Conservation (phyloP, 768 basidiomycete species). For the Russula sp. region DNA sequence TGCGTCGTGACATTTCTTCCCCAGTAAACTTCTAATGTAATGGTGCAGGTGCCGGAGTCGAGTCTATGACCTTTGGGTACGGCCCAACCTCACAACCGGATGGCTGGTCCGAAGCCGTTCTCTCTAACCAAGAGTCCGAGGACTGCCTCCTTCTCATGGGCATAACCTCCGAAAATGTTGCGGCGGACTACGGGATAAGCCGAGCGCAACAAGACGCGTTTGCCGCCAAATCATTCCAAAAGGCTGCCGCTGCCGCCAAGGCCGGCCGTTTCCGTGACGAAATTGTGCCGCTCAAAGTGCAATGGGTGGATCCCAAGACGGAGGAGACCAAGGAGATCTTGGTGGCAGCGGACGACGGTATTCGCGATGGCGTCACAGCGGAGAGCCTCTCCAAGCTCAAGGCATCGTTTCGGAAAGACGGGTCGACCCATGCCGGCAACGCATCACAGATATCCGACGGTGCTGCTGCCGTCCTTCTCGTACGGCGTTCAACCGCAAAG, state of each 20-base stretch:
- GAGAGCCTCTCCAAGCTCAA: slow-evolving; percentile 78
- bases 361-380: slow-evolving; percentile 78
- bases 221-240: slow-evolving; percentile 79
- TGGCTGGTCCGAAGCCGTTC: slow-evolving; percentile 61
- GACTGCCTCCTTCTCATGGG: slow-evolving; percentile 91
- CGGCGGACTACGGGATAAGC: slow-evolving; percentile 67
- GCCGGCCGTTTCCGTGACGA: slow-evolving; percentile 79
- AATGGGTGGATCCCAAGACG: slow-evolving; percentile 68
- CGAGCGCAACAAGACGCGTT: slow-evolving; percentile 81
- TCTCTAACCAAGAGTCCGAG: slow-evolving; percentile 62
- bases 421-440: slow-evolving; percentile 79
- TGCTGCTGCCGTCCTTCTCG: slow-evolving; percentile 83
- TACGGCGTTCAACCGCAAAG: slow-evolving; percentile 75
- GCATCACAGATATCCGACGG: slow-evolving; percentile 89
- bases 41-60: slow-evolving; percentile 71
- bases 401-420: slow-evolving; percentile 78
- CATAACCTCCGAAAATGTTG: slow-evolving; percentile 93
- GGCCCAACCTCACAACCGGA: slow-evolving; percentile 56
- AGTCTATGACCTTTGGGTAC: slow-evolving; percentile 84
- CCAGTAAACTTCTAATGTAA: neutral
- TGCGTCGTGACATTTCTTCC: slow-evolving; percentile 36
- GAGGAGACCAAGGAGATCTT: slow-evolving; percentile 62
- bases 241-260: slow-evolving; percentile 77
- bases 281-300: slow-evolving; percentile 76
- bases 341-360: slow-evolving; percentile 81